Evolutionary conservation across 1,139 yeast species (phyloP).

Genomic region (Hemisphaericaspora xylanilytica): DNA sequence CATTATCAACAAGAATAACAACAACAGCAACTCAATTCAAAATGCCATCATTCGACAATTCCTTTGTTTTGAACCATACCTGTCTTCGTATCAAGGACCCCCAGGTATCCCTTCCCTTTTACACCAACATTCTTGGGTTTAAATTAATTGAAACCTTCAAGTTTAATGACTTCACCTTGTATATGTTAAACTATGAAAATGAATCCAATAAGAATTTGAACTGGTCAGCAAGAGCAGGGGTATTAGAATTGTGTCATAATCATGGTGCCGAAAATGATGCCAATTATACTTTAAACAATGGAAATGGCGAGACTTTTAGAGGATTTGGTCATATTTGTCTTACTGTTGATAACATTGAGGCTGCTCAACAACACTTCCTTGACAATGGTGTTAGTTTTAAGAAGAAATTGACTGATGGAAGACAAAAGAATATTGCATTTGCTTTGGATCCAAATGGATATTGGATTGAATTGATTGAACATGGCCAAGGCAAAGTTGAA

Average conservation of each 20-base stretch:
- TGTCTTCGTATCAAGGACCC: slow-evolving; percentile 86
- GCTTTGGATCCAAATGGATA: slow-evolving; percentile 94
- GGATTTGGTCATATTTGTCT: slow-evolving; percentile 96
- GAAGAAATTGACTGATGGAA: slow-evolving; percentile 82
- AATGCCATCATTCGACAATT: slow-evolving; percentile 34
- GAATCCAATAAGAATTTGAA: slow-evolving; percentile 38
- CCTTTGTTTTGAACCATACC: slow-evolving; percentile 62
- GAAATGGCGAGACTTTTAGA: slow-evolving; percentile 77
- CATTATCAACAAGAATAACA: slow-evolving; percentile 2
- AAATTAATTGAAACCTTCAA: slow-evolving; percentile 52
- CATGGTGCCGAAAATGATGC: slow-evolving; percentile 70
- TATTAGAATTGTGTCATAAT: slow-evolving; percentile 81
- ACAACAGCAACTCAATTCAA: no score
- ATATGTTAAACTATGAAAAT: slow-evolving; percentile 64
- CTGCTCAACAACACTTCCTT: slow-evolving; percentile 56
- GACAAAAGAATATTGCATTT: slow-evolving; percentile 90
- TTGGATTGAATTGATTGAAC: slow-evolving; percentile 89
- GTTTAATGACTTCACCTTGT: slow-evolving; percentile 62
- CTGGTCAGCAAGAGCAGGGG: slow-evolving; percentile 68
- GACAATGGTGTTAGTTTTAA: slow-evolving; percentile 68
- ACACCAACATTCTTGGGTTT: slow-evolving; percentile 75
- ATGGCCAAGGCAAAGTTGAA: slow-evolving; percentile 44
- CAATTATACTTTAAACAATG: slow-evolving; percentile 63
- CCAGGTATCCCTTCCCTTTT: slow-evolving; percentile 66
- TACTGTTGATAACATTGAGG: slow-evolving; percentile 75